Base-by-base conservation (phyloP, 73 alveolate species). In the Stentor roeselii region DNA sequence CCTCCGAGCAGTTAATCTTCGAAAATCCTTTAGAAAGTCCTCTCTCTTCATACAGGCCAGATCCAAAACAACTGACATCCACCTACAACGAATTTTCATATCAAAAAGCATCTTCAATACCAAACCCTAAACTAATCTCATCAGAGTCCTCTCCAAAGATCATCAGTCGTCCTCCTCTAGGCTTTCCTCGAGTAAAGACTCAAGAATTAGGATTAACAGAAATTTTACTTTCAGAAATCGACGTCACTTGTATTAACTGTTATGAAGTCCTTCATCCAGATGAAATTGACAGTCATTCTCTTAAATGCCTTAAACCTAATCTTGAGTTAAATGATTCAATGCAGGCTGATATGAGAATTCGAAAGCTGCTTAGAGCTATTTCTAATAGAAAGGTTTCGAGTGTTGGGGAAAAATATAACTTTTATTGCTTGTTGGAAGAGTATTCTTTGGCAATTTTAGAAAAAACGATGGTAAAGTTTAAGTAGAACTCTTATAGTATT, bases 251-350 rank as follows among this genome's bases (percentile, higher is more conserved):
- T 59, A 37, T 78, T 1, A 78, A 78, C 41, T 78, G 86, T 60
- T 78, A 78, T 40, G 86, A 78, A 78, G 38, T 76, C 78, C 32
- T 78, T 27, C 67, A 27, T 1, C 39, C 75, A 3, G 78, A 78
- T 39, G 80, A 78, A 39, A 78, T 78, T 2, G 86, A 78, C 39
- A 27, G 15, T 40, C 86, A 78, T 78, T 78, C 86, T 14, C 76
- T 11, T 27, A 78, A 42, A n/a, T 78, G 86, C 42, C 42, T 78
- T 3, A 78, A 40, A 40, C 80, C 80, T 30, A 21, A 15, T 21
- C 15, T 67, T 11, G 80, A 67, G 34, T 21, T 11, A 30, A n/a
- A 67, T n/a, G 80, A 67, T 67, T 32, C 11, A 27, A 27, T 40
- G 27, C 80, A n/a, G 27, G 37, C 37, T 67, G 42, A 67, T 67